Percentiles rank a stretch among this genome's conserved stretches.
Conservation (phyloP, 2,329 filamentous ascomycete genomes). For the Dactylellina sp. region DNA sequence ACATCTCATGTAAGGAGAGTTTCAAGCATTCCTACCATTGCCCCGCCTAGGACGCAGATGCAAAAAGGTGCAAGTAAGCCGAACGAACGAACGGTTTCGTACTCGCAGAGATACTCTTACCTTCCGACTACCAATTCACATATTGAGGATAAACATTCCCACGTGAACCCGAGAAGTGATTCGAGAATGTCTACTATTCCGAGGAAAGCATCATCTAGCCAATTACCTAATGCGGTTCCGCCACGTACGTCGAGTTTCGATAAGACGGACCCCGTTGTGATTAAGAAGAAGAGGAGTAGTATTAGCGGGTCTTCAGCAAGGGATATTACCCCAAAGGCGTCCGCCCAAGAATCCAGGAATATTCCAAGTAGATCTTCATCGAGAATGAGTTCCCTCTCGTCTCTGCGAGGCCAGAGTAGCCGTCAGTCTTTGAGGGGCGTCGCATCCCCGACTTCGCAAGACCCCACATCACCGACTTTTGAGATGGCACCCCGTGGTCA, state of each 20-base stretch:
- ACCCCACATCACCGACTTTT: constrained; percentile 18
- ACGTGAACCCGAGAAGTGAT: constrained; percentile 13
- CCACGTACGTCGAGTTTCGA: constrained; percentile 37
- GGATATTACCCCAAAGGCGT: constrained; percentile 37
- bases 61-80: constrained; percentile 19
- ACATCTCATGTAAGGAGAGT: constrained; percentile 31
- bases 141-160: constrained; percentile 1
- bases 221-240: constrained; percentile 31
- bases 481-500: constrained; percentile 25
- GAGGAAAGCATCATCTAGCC: constrained; percentile 39
- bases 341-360: constrained; percentile 40
- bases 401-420: constrained; percentile 36
- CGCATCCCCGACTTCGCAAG: constrained; percentile 17
- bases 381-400: constrained; percentile 31
- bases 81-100: constrained; percentile 13
- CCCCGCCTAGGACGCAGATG: constrained; percentile 34
- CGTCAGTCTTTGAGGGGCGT: constrained; percentile 28
- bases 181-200: constrained; percentile 35
- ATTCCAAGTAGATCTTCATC: constrained; percentile 45
- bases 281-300: constrained; percentile 49
- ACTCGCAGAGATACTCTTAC: constrained; percentile 31
- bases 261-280: constrained; percentile 31
- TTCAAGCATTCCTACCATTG: constrained; percentile 54
- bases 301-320: constrained; percentile 26
- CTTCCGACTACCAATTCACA: constrained; percentile 1